Evolutionary conservation across 139 green algal genomes (phyloP).

Genomic region (Axilococcus clingmanii): DNA sequence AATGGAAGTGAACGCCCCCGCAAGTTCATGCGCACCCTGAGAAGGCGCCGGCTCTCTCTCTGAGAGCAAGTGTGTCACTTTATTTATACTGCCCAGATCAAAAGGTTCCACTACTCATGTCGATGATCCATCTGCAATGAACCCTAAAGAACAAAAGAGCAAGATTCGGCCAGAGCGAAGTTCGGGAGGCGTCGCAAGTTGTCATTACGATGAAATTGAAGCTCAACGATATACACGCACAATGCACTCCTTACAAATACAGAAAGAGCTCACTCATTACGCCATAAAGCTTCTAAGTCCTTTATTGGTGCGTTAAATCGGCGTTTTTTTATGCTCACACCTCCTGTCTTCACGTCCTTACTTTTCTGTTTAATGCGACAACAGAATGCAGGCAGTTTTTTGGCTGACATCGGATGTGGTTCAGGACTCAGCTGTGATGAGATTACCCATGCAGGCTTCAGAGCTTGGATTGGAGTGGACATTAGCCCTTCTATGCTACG

Average conservation of each 20-base stretch:
- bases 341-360: background rate
- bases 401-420: constrained; percentile 85
- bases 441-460: constrained; percentile 18
- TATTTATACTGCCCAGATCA: no score
- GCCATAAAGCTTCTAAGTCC: constrained; percentile 1
- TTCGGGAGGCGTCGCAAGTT: no score
- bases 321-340: background rate
- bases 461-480: constrained; percentile 87
- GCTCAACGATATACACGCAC: background rate
- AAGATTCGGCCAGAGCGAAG: no score
- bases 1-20: no score
- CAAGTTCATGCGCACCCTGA: no score
- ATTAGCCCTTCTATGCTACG: constrained; percentile 71
- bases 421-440: constrained; percentile 74
- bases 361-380: background rate
- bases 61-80: no score
- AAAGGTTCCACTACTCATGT: no score
- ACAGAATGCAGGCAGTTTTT: background rate
- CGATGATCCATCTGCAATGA: no score
- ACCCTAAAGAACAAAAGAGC: no score
- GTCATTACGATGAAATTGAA: background rate
- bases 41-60: no score
- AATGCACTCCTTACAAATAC: background rate
- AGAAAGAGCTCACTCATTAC: constrained; percentile 3
- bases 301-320: no score